These are phyloP conservation scores for Xenoacremonium recifei DNA, from an alignment of 2,329 filamentous ascomycete species.

Conservation along the genomic window DNA sequence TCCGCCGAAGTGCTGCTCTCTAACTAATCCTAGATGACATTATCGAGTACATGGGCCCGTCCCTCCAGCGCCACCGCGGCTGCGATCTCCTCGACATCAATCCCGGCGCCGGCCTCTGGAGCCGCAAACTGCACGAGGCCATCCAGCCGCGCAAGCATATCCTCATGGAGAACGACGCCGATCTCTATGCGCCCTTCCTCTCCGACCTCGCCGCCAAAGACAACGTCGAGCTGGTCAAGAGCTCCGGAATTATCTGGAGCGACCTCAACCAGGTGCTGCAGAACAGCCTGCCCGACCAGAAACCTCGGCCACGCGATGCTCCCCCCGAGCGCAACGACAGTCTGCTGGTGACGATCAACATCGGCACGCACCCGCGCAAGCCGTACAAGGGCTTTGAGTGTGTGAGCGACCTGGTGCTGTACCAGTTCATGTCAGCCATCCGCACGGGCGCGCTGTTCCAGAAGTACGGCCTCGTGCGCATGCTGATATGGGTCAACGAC, in stretches of 20 bases:
- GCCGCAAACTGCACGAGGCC: slow-evolving; percentile 68
- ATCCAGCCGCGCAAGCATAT: slow-evolving; percentile 80
- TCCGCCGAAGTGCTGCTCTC: no score
- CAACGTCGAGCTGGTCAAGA: slow-evolving; percentile 49
- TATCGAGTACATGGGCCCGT: slow-evolving; percentile 65
- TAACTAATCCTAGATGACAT: slow-evolving; percentile 69
- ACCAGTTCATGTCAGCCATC: slow-evolving; percentile 61
- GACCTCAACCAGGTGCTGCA: slow-evolving; percentile 55
- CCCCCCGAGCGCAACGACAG: slow-evolving; percentile 62
- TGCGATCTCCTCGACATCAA: slow-evolving; percentile 88
- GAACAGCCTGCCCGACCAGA: slow-evolving; percentile 55
- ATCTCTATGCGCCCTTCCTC: slow-evolving; percentile 61
- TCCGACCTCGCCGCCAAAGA: slow-evolving; percentile 51
- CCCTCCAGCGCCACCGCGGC: slow-evolving; percentile 67
- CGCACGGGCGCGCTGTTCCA: slow-evolving; percentile 63
- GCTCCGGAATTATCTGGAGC: slow-evolving; percentile 58
- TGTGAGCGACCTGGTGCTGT: slow-evolving; percentile 55
- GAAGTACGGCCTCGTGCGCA: slow-evolving; percentile 73
- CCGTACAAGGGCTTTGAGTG: slow-evolving; percentile 53
- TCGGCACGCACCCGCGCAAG: slow-evolving; percentile 54
- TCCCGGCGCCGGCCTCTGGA: slow-evolving; percentile 78
- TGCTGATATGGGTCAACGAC: slow-evolving; percentile 70
- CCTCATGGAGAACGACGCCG: slow-evolving; percentile 70
- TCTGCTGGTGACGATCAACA: slow-evolving; percentile 70
- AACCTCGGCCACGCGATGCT: slow-evolving; percentile 32